Conservation (phyloP, 2,329 filamentous ascomycete species). For the Aureobasidium subglaciale region DNA sequence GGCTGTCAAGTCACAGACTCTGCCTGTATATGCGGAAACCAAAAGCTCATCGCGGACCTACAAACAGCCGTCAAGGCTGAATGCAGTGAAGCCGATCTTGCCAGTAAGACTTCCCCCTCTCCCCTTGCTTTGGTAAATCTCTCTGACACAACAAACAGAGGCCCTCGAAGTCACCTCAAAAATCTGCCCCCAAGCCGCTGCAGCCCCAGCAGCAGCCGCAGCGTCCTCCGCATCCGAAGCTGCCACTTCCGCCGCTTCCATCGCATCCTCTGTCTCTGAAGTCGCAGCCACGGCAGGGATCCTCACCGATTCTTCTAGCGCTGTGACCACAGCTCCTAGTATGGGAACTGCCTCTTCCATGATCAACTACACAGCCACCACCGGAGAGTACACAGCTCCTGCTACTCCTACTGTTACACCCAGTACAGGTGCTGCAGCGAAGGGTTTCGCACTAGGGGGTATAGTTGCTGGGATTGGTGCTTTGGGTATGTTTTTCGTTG, state of each 20-base stretch:
- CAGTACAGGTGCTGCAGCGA: not conserved
- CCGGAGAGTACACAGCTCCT: slow-evolving; percentile 5
- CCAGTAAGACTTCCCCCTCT: not conserved
- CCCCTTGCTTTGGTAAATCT: too few relatives aligned
- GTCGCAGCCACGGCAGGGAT: not conserved
- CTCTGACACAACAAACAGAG: too few relatives aligned
- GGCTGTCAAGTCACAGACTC: slow-evolving; percentile 3
- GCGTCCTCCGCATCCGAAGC: not conserved
- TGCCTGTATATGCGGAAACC: slow-evolving; percentile 9
- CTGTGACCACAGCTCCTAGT: not conserved
- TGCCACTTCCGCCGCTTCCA: not conserved
- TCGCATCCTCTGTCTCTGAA: not conserved
- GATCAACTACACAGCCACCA: slow-evolving; percentile 8
- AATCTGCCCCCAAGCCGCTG: slow-evolving; percentile 2
- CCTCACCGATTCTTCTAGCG: not conserved
- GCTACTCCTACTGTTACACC: not conserved
- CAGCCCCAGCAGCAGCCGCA: not conserved
- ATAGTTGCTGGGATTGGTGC: not conserved
- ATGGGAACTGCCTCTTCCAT: not conserved
- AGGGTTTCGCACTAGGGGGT: not conserved
- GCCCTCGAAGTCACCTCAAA: not conserved
- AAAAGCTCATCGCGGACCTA: not conserved
- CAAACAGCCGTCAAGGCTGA: not conserved
- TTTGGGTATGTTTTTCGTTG: slow-evolving; percentile 2
- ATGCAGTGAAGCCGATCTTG: not conserved